Percentiles rank a stretch among this genome's conserved stretches.
Conservation (phyloP, 495 filamentous ascomycete species). For the Choiromyces venosus region DNA sequence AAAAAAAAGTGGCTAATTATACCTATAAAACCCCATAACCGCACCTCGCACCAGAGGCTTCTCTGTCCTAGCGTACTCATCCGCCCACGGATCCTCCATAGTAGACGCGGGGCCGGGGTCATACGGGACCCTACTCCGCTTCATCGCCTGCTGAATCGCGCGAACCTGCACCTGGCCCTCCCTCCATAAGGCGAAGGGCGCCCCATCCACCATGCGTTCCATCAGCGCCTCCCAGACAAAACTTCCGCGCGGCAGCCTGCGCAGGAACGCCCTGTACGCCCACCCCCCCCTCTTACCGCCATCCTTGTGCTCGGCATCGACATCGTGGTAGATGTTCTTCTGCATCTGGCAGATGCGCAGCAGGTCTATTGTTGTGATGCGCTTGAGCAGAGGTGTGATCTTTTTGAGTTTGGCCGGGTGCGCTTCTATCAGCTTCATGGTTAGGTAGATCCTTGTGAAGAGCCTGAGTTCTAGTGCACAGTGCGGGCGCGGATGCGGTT, state of each 20-base stretch:
- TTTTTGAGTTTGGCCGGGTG: background rate
- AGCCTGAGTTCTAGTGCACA: background rate
- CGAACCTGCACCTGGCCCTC: background rate
- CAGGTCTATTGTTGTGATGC: background rate
- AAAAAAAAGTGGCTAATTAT: background rate
- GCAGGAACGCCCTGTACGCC: background rate
- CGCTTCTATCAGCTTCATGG: background rate
- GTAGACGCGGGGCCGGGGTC: background rate
- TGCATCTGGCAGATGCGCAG: background rate
- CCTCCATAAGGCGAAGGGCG: background rate
- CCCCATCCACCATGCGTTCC: background rate
- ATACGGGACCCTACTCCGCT: background rate
- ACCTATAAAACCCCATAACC: slow-evolving; percentile 1
- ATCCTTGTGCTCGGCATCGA: too few species aligned
- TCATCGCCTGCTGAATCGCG: background rate
- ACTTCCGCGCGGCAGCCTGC: background rate
- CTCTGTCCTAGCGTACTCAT: too few species aligned
- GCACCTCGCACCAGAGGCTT: too few species aligned
- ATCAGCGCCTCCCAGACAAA: background rate
- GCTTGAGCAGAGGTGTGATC: background rate
- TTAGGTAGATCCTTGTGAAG: background rate
- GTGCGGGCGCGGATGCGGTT: background rate
- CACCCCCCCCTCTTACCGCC: background rate
- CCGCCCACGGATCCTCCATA: background rate
- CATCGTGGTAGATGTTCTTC: background rate